phyloP scores from a whole-genome alignment of 208 protist genomes.

The Crithidia brevicula region DNA sequence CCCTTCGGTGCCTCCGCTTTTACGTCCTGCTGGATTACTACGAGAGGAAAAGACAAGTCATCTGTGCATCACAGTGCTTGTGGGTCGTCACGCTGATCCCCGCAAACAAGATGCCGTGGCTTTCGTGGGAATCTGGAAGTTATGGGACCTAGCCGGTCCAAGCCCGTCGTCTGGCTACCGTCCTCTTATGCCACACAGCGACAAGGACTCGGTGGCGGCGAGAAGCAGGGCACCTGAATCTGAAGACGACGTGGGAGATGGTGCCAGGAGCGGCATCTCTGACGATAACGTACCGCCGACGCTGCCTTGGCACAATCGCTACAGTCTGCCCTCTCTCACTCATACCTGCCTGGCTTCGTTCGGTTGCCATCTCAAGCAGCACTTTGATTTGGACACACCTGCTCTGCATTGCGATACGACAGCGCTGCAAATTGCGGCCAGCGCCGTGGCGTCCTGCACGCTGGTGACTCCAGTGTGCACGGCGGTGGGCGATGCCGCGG shows the following conservation, averaged over 20 bases:
- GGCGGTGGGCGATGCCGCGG: slow-evolving; percentile 32
- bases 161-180: slow-evolving; percentile 29
- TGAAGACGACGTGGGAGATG: too few relatives aligned
- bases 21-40: slow-evolving; percentile 13
- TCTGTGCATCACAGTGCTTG: slow-evolving; percentile 28
- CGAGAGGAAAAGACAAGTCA: slow-evolving; percentile 27
- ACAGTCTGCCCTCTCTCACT: slow-evolving; percentile 34
- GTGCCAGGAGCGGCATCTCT: too few relatives aligned
- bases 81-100: not conserved
- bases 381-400: not conserved
- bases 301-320: slow-evolving; percentile 31
- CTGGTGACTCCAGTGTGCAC: slow-evolving; percentile 37
- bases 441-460: slow-evolving; percentile 20
- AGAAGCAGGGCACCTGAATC: too few relatives aligned
- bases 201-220: not conserved
- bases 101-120: not conserved
- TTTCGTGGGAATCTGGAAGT: slow-evolving; percentile 32
- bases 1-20: not conserved
- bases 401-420: slow-evolving; percentile 13
- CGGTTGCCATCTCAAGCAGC: not conserved
- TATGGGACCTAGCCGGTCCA: slow-evolving; percentile 40
- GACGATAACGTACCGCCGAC: not conserved
- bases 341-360: slow-evolving; percentile 26
- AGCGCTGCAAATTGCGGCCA: slow-evolving; percentile 21
- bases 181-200: not conserved